These are phyloP conservation scores for Hydnomerulius pinastri DNA, from an alignment of 768 basidiomycete species.

Conservation along the genomic window DNA sequence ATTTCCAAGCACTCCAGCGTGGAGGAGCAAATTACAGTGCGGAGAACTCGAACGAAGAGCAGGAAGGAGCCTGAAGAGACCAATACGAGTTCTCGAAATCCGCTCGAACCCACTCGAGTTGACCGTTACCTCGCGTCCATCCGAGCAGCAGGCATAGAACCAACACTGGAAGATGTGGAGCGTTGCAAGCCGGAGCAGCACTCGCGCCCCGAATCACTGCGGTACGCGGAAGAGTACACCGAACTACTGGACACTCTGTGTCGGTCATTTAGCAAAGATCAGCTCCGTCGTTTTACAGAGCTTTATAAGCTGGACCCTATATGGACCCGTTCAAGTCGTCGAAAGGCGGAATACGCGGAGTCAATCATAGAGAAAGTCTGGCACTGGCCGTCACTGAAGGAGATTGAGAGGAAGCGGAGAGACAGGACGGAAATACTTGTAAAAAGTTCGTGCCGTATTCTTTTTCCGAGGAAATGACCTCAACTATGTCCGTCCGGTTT, in stretches of 20 bases:
- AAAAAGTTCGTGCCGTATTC: conserved; percentile 42
- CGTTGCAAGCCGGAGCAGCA: conserved; percentile 47
- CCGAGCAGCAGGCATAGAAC: conserved; percentile 42
- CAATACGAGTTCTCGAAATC: conserved; percentile 18
- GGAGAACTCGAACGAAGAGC: conserved; percentile 1
- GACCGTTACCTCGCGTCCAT: conserved; percentile 60
- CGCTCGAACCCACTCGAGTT: conserved; percentile 47
- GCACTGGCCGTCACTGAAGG: conserved; percentile 65
- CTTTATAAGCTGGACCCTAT: conserved; percentile 45
- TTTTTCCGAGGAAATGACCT: conserved; percentile 2
- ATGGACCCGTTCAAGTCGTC: conserved; percentile 35
- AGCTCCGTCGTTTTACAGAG: conserved; percentile 56
- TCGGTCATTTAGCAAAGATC: conserved; percentile 63
- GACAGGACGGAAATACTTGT: conserved; percentile 50
- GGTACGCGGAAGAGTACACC: conserved; percentile 57
- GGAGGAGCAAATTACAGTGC: neutral
- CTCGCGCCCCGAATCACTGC: conserved; percentile 39
- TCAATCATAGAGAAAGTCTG: conserved; percentile 66
- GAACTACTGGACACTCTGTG: conserved; percentile 53
- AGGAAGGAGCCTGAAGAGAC: conserved; percentile 3
- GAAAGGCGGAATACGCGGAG: conserved; percentile 44
- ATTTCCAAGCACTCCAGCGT: conserved; percentile 9
- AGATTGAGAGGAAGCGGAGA: conserved; percentile 49
- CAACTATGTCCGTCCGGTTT: conserved; percentile 2
- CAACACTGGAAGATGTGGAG: conserved; percentile 65